Conservation (phyloP, 1,139 yeast species). For the Yamadazyma conglobata region DNA sequence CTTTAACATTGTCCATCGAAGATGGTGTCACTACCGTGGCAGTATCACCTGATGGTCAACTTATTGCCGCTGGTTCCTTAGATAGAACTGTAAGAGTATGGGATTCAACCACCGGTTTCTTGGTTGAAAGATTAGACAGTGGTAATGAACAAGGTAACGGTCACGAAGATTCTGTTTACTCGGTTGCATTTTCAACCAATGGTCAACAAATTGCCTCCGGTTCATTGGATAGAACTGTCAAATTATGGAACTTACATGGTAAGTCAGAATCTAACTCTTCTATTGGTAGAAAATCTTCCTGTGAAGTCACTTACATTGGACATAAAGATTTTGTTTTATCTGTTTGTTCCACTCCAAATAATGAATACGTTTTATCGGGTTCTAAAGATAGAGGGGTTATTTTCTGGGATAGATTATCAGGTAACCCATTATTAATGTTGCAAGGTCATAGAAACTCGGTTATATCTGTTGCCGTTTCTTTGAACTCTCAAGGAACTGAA, state of each 20-base stretch:
- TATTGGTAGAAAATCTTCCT: conserved; percentile 50
- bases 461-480: conserved; percentile 87
- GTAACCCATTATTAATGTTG: conserved; percentile 90
- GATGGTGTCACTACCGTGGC: conserved; percentile 99
- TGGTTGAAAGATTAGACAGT: conserved; percentile 89
- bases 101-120: conserved; percentile 92
- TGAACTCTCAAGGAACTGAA: conserved; percentile 67
- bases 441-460: conserved; percentile 98
- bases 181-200: conserved; percentile 89
- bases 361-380: conserved; percentile 88
- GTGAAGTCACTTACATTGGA: conserved; percentile 92
- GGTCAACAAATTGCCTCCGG: conserved; percentile 95
- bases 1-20: conserved; percentile 84
- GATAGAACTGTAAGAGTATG: conserved; percentile 96
- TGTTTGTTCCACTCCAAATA: conserved; percentile 93
- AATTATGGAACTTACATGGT: conserved; percentile 84
- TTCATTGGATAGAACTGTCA: conserved; percentile 92
- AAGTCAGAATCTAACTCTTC: conserved; percentile 44
- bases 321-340: conserved; percentile 95
- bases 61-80: conserved; percentile 94
- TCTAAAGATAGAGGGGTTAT: conserved; percentile 97
- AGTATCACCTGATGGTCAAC: conserved; percentile 90
- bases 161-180: conserved; percentile 93
- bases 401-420: conserved; percentile 92
- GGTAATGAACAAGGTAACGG: conserved; percentile 88